Base-by-base conservation (phyloP, 2,329 filamentous ascomycete species). In the Penicillium sumatraense region DNA sequence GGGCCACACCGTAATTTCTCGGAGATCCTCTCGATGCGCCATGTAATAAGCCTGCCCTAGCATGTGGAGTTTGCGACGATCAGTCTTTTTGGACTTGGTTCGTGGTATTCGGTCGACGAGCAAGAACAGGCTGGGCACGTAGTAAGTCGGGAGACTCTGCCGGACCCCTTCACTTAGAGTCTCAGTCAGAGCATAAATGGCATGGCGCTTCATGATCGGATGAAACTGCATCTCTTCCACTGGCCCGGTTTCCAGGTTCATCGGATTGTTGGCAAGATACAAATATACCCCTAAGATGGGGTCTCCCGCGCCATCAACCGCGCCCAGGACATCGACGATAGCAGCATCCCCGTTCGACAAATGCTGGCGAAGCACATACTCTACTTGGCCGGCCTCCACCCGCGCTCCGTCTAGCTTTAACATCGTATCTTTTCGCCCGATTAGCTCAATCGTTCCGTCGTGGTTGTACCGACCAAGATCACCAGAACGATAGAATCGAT, bases 391-490 rank as follows among this genome's bases (percentile, higher is more conserved):
- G 0, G 61, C 53, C 29, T 69, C 63, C 6, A 69, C 57, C 1
- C 67, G 58, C 1, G 51, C 56, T 1, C 67, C 67, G 23, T 67
- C 56, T 0, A 69, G 55, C 20, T 69, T 69, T 6, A 69, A 48
- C 44, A 68, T 54, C 1, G 64, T 63, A 35, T 69, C 67, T 23
- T 68, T 69, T 3, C 67, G 66, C 8, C 67, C 67, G 38, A 69
- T 59, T 9, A 66, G 54, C 46, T 69, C 63, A 16, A 69, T 53
- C 1, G 59, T 60, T 3, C 65, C 66, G 24, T 65, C 62, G 5
- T 60, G 56, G 8, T 48, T 50, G 40, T 62, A 68, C 13, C 65
- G 57, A 7, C 62, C 66, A 11, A 68, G 55, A 35, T 68, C 66
- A 0, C 66, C 66, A 2, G 66, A 68, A 2, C 63, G 61, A 26